Evolutionary conservation across 352 stramenopile genomes (phyloP).

Genomic region (Phytopythium oedochilum): DNA sequence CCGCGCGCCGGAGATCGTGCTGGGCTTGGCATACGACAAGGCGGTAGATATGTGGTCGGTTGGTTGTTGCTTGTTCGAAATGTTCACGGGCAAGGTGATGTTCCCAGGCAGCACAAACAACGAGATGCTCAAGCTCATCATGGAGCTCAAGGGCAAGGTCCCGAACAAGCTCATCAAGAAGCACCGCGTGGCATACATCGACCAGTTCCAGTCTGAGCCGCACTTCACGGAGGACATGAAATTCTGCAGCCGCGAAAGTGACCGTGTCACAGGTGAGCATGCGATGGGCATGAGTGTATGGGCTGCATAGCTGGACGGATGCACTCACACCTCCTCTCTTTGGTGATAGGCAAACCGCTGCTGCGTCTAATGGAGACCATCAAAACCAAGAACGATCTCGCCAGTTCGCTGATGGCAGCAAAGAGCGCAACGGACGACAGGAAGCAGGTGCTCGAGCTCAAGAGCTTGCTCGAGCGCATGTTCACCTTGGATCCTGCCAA

Average conservation of each 20-base stretch:
- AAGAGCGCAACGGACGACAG: constrained; percentile 67
- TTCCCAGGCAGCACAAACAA: constrained; percentile 98
- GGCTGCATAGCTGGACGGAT: background rate
- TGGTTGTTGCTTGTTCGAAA: constrained; percentile 95
- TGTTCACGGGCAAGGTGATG: constrained; percentile 97
- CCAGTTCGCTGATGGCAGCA: constrained; percentile 37
- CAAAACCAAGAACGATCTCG: constrained; percentile 61
- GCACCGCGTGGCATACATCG: constrained; percentile 69
- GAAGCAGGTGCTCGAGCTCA: constrained; percentile 58
- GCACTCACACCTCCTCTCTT: constrained; percentile 1
- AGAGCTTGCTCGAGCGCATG: constrained; percentile 79
- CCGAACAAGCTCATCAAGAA: constrained; percentile 85
- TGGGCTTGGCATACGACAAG: constrained; percentile 91
- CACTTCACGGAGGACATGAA: constrained; percentile 86
- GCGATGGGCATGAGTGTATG: constrained; percentile 2
- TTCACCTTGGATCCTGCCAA: constrained; percentile 78
- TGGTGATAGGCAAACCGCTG: constrained; percentile 50
- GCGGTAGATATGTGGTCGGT: constrained; percentile 98
- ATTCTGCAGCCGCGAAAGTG: constrained; percentile 78
- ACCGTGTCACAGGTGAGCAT: constrained; percentile 69
- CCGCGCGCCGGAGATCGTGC: constrained; percentile 93
- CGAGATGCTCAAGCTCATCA: constrained; percentile 96
- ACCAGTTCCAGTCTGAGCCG: constrained; percentile 81
- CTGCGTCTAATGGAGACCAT: constrained; percentile 66
- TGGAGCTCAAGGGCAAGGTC: constrained; percentile 93